Percentiles rank a stretch among this genome's conserved stretches.
Evolutionary conservation across 2,329 filamentous ascomycete genomes (phyloP).

Genomic region (Aureobasidium sp.): DNA sequence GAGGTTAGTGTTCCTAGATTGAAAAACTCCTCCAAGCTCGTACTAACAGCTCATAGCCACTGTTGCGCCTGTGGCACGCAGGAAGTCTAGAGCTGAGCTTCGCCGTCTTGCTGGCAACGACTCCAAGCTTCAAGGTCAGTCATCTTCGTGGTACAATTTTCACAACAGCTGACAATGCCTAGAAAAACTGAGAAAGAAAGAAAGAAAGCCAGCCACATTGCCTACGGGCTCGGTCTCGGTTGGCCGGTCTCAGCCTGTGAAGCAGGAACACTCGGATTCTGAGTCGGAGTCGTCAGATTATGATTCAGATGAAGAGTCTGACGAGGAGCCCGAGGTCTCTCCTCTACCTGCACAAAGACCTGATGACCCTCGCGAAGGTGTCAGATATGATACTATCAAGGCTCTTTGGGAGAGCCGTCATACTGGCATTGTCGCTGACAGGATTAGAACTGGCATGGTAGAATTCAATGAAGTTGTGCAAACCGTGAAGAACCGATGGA

Average conservation of each 20-base stretch:
- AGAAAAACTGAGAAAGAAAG: conserved; percentile 32
- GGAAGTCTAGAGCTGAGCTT: conserved; percentile 42
- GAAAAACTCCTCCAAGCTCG: no score
- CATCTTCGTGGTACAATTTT: not conserved
- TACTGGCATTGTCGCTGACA: conserved; percentile 41
- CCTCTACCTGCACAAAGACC: conserved; percentile 49
- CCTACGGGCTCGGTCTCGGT: not conserved
- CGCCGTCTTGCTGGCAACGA: conserved; percentile 37
- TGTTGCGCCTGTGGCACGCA: conserved; percentile 36
- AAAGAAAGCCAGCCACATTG: conserved; percentile 20
- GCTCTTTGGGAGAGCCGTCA: conserved; percentile 54
- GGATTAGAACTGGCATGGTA: conserved; percentile 49
- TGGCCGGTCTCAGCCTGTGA: conserved; percentile 13
- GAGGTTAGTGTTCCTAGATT: conserved; percentile 32
- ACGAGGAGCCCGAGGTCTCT: conserved; percentile 44
- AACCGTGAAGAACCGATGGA: conserved; percentile 55
- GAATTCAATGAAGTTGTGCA: conserved; percentile 55
- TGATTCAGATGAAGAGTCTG: conserved; percentile 34
- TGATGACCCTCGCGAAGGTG: conserved; percentile 45
- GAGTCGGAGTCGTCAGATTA: conserved; percentile 17
- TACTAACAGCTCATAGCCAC: conserved; percentile 28
- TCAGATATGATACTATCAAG: conserved; percentile 54
- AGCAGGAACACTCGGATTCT: conserved; percentile 12
- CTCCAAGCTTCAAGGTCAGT: conserved; percentile 30
- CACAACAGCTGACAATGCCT: not conserved